Percentiles rank a stretch among this genome's conserved stretches.
Conservation (phyloP, 116 monocot species). For the Trichopus zeylanicus region DNA sequence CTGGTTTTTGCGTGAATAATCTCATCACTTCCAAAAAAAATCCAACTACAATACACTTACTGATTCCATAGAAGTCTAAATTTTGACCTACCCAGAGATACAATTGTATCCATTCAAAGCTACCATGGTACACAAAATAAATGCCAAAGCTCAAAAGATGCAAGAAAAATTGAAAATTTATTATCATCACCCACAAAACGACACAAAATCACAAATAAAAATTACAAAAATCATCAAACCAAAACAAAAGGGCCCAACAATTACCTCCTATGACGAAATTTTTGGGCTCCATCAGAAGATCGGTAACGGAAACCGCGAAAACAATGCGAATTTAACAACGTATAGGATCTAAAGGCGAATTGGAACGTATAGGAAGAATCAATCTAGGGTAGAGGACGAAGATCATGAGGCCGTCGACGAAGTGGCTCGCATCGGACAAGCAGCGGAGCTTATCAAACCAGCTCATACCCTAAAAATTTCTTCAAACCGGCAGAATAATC, state of each 20-base stretch:
- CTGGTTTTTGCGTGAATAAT: too few species aligned
- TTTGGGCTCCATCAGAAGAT: neutral
- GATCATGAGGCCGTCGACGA: slow-evolving; percentile 63
- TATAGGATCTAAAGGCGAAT: slow-evolving; percentile 28
- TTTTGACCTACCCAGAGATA: too few species aligned
- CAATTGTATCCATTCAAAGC: too few species aligned
- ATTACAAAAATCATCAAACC: neutral
- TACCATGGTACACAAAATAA: too few species aligned
- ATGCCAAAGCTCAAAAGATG: too few species aligned
- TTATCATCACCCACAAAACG: neutral
- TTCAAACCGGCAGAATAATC: slow-evolving; percentile 38
- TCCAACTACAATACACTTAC: too few species aligned
- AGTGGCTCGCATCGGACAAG: slow-evolving; percentile 42
- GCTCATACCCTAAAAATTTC: slow-evolving; percentile 40
- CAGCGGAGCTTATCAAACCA: slow-evolving; percentile 70
- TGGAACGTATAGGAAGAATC: neutral
- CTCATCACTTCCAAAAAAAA: too few species aligned
- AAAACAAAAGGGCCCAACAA: neutral
- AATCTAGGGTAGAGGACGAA: slow-evolving; percentile 38
- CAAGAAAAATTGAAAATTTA: neutral
- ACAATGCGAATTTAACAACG: slow-evolving; percentile 2
- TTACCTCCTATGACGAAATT: slow-evolving; percentile 14
- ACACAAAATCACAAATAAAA: neutral
- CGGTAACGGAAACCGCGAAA: neutral
- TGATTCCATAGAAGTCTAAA: too few species aligned